Evolutionary conservation across 2,329 filamentous ascomycete genomes (phyloP), one percentile per base, ranked within the genome.

Genomic region (Trichoderma atrobrunneum): DNA sequence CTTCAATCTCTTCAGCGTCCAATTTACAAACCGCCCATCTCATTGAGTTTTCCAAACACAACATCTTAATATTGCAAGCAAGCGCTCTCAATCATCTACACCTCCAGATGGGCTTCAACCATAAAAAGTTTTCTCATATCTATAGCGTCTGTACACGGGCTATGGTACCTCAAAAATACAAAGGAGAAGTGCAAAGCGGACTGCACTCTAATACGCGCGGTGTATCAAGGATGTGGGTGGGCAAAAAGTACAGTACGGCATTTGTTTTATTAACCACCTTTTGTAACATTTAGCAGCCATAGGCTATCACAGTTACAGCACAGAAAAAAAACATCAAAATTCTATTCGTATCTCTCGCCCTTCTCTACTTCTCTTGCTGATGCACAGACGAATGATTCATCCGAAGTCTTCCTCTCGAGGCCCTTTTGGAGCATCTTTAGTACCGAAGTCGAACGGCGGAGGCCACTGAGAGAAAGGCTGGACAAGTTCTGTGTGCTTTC

Each of bases 381-480:
- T 28, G 43, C 32, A 34, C 76, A 76, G 28, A 76, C 74, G 39
- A 75, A 76, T 7, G 76, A 77, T 18, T 63, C 60, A n/a, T 75
- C 72, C 8, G 75, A 77, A 11, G 48, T 57, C 16, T 67, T 63
- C 7, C 54, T 54, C 26, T 66, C 56, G 26, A 62, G 39, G 39
- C 71, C 60, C 21, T 43, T 62, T 30, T 62, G 61, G n/a, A 72
- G 10, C 66, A 32, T 60, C 24, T 51, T 61, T 21, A 65, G n/a
- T 3, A 59, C 39, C 16, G 67, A 64, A 21, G 57, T n/a, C 7
- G 65, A 26, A 30, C 60, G 34, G 16, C 26, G 30, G 12, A n/a
- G 62, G 1, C 34, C 54, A 18, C 34, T 3, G 7, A 56, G 7
- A 18, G 48, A 28, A n/a, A n/a, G 3, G 18, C 8, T 21, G 1